These are phyloP conservation scores for Pyrenophora tritici-repentis DNA, from an alignment of 2,329 filamentous ascomycete species.

Conservation along the genomic window DNA sequence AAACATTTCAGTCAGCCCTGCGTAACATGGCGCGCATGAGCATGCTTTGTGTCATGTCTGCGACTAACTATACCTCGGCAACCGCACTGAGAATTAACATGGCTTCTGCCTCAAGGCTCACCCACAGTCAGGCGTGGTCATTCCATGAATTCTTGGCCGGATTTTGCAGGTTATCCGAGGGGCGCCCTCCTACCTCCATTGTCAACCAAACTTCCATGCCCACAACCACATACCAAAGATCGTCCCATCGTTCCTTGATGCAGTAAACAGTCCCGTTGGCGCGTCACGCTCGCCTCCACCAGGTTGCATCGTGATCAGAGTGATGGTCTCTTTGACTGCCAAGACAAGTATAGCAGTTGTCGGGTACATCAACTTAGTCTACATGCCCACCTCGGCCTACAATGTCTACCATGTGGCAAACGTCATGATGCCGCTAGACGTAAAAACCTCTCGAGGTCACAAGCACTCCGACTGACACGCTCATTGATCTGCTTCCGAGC, in stretches of 20 bases:
- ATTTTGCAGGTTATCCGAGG: not conserved
- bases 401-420: not conserved
- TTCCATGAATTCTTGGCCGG: no score
- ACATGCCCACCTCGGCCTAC: not conserved
- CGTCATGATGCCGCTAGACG: not conserved
- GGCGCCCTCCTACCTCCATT: not conserved
- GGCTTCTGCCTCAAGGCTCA: no score
- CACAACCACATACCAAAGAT: not conserved
- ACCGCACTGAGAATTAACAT: no score
- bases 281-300: not conserved
- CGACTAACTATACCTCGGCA: not conserved
- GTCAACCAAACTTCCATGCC: constrained; percentile 3
- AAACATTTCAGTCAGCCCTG: not conserved
- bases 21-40: not conserved
- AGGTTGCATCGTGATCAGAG: constrained; percentile 1
- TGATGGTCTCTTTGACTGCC: not conserved
- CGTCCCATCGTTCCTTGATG: not conserved
- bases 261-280: not conserved
- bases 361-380: not conserved
- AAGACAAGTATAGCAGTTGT: not conserved
- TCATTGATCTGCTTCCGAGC: constrained; percentile 6
- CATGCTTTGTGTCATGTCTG: not conserved
- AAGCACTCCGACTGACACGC: constrained; percentile 7
- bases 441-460: constrained; percentile 7
- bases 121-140: no score